These are phyloP conservation scores for Fomitiporia mediterranea DNA, from an alignment of 1,284 basidiomycete genomes.

Conservation along the genomic window DNA sequence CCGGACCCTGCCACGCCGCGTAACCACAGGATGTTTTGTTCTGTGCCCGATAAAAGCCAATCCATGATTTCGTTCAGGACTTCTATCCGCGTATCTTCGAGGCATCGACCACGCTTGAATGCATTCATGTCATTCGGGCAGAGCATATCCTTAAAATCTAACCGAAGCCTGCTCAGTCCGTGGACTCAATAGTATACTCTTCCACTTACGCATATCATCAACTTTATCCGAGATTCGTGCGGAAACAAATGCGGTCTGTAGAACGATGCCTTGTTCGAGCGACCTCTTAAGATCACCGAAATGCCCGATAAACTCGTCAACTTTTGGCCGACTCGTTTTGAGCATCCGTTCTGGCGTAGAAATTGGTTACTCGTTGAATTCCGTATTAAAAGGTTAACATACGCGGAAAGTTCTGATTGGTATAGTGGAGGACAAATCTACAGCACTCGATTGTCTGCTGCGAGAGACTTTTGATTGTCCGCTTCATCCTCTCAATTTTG, in stretches of 20 bases:
- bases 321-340: background rate
- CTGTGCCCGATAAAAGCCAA: background rate
- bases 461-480: background rate
- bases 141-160: background rate
- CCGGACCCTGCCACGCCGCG: background rate
- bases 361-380: background rate
- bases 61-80: background rate
- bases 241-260: background rate
- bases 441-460: constrained; percentile 3
- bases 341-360: constrained; percentile 8
- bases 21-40: background rate
- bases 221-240: background rate
- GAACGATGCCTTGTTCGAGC: background rate
- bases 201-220: background rate
- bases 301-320: background rate
- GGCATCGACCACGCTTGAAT: background rate
- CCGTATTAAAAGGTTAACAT: background rate
- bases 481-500: background rate
- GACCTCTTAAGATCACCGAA: background rate
- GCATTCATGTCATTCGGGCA: background rate
- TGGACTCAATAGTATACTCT: background rate
- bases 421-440: background rate
- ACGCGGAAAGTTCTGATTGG: background rate
- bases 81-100: background rate
- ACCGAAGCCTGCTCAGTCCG: constrained; percentile 22